phyloP scores from a whole-genome alignment of 179 eudicot species.

The Sideroxylon spinosum region DNA sequence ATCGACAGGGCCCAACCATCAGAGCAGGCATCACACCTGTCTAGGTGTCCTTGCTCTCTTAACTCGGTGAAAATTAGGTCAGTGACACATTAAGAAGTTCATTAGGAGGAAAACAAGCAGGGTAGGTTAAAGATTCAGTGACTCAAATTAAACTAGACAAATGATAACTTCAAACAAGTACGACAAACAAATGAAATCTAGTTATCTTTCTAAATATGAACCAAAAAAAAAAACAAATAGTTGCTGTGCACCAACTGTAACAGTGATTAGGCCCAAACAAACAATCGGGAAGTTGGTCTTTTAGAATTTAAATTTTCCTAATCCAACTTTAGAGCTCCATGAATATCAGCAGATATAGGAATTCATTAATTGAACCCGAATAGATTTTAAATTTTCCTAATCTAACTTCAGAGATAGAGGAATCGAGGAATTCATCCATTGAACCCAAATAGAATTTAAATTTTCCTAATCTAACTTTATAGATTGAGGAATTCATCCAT shows the following conservation, averaged over 20 bases:
- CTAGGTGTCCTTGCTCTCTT: not conserved
- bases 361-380: too few species aligned
- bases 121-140: not conserved
- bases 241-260: too few species aligned
- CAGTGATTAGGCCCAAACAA: not conserved
- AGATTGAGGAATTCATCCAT: too few species aligned
- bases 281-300: not conserved
- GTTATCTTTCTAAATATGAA: not conserved
- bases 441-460: too few species aligned
- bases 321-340: too few species aligned
- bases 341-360: too few species aligned
- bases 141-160: not conserved
- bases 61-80: not conserved
- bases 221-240: too few species aligned
- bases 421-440: too few species aligned
- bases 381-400: not conserved
- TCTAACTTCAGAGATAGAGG: not conserved
- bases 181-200: not conserved
- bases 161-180: not conserved
- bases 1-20: not conserved
- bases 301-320: too few species aligned
- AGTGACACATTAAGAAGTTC: not conserved
- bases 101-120: not conserved
- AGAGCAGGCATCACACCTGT: constrained; percentile 1
- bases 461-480: too few species aligned